Percentiles rank a stretch among this genome's conserved stretches.
These are phyloP conservation scores for Saprolegnia parasitica DNA, from an alignment of 352 stramenopile species.

Conservation along the genomic window DNA sequence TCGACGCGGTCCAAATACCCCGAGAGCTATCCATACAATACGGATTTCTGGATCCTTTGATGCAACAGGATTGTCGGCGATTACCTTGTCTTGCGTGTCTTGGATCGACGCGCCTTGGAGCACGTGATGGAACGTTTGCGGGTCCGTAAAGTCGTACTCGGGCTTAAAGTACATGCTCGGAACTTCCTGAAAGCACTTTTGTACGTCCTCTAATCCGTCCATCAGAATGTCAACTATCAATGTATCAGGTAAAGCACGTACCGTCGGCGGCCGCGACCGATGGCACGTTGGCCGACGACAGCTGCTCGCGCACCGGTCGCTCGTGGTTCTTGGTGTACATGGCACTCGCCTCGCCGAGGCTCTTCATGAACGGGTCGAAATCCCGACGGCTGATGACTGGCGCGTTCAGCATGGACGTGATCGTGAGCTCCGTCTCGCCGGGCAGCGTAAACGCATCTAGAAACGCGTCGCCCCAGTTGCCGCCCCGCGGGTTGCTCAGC, in stretches of 20 bases:
- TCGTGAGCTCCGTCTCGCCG: constrained; percentile 53
- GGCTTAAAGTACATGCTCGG: constrained; percentile 77
- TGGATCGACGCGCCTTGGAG: constrained; percentile 50
- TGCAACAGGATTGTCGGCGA: background rate
- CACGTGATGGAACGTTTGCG: constrained; percentile 72
- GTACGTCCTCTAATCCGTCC: constrained; percentile 65
- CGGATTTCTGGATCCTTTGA: too few species aligned
- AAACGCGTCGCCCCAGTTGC: constrained; percentile 59
- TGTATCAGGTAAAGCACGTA: constrained; percentile 31
- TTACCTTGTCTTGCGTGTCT: constrained; percentile 62
- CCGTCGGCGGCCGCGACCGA: constrained; percentile 71
- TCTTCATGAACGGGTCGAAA: constrained; percentile 74
- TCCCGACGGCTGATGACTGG: constrained; percentile 56
- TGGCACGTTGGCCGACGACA: constrained; percentile 77
- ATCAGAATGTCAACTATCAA: constrained; percentile 8
- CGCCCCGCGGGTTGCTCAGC: constrained; percentile 71
- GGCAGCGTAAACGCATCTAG: constrained; percentile 69
- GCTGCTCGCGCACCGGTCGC: constrained; percentile 72
- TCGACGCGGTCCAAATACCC: constrained; percentile 80
- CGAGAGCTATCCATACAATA: constrained; percentile 42
- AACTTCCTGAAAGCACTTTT: constrained; percentile 67
- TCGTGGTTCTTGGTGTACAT: constrained; percentile 73
- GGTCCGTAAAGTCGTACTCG: constrained; percentile 70
- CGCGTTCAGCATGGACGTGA: constrained; percentile 53
- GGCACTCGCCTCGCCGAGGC: constrained; percentile 56